Base-by-base conservation (phyloP, 2,329 filamentous ascomycete genomes). In the Phaeophleospora eucalypticola region DNA sequence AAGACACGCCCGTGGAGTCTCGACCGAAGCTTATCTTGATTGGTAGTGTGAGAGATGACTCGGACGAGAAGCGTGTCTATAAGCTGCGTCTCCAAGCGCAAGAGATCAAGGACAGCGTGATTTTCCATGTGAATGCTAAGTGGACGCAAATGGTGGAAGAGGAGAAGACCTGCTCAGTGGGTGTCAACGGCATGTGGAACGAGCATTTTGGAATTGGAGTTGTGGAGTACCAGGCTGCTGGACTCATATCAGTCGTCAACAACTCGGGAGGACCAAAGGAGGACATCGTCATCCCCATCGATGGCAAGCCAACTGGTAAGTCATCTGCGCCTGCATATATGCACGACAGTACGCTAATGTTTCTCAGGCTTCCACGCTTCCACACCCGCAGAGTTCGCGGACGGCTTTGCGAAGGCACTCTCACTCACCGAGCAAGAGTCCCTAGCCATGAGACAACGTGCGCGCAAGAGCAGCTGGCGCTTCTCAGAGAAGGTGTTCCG, bases 101-200 rank as follows among this genome's bases (percentile, higher is more conserved):
- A 21, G 80, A 84, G 46, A 85, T 97, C 67, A 87, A 87, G 62
- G 85, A 95, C 43, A 75, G 78, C 12, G 89, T 96, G 36, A 82
- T 89, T 47, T 98, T 98, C 65, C 80, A 94, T 53, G 83, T 89
- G 46, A 90, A 98, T 65, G 90, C 89, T 0, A 82, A 86, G 19
- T 98, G 91, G 89, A 82, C 86, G 3, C 81, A 89, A 57, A 87
- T 98, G 43, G 75, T 96, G 8, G 78, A 86, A 24, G 89, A 87
- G 80, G 74, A 97, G 51, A 74, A 81, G 43, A 82, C 75, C 52
- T 83, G 86, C 3, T 91, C 82, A 15, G 80, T 98, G 1, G 93
- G 93, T 41, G 89, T 95, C 21, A 98, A 98, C 60, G 89, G 87
- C 62, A 98, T 98, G 93, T 98, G 93, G 91, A 97, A 96, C 66